Conservation (phyloP, 768 basidiomycete species). For the Pleurotus tuber-regium region DNA sequence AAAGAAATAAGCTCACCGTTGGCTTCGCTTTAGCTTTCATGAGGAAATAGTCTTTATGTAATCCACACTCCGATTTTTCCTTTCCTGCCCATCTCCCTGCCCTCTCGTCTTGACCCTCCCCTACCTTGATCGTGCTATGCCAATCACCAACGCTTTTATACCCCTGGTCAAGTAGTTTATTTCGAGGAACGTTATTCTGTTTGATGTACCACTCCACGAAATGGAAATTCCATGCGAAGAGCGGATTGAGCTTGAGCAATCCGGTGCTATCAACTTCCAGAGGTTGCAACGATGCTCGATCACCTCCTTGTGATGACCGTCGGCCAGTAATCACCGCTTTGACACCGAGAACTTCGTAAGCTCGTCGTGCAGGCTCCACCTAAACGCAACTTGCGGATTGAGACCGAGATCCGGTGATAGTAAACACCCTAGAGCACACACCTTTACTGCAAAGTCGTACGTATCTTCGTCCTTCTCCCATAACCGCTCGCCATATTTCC, state of each 20-base stretch:
- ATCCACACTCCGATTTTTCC: slow-evolving; percentile 92
- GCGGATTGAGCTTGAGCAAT: slow-evolving; percentile 90
- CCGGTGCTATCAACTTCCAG: slow-evolving; percentile 91
- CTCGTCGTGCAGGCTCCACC: slow-evolving; percentile 92
- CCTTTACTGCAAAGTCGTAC: slow-evolving; percentile 94
- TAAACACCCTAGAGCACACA: slow-evolving; percentile 25
- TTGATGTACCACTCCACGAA: slow-evolving; percentile 85
- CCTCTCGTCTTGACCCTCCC: slow-evolving; percentile 79
- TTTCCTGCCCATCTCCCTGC: slow-evolving; percentile 90
- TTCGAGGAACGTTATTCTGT: slow-evolving; percentile 80
- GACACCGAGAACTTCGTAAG: slow-evolving; percentile 77
- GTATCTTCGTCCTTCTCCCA: slow-evolving; percentile 88
- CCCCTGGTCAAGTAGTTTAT: slow-evolving; percentile 84
- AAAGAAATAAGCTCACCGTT: slow-evolving; percentile 2
- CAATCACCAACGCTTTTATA: slow-evolving; percentile 97
- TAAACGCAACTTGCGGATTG: slow-evolving; percentile 25
- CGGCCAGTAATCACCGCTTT: slow-evolving; percentile 93
- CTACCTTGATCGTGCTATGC: slow-evolving; percentile 84
- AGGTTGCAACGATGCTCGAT: slow-evolving; percentile 76
- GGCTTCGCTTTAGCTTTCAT: slow-evolving; percentile 57
- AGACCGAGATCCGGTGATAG: slow-evolving; percentile 4
- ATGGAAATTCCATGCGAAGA: slow-evolving; percentile 84
- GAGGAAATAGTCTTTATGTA: slow-evolving; percentile 88
- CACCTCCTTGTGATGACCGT: slow-evolving; percentile 90
- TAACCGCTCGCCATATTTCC: slow-evolving; percentile 70